A percentile compares a stretch with the other conserved stretches of the same genome.
phyloP scores from a whole-genome alignment of 176 grass and related monocot genomes.

The Saccharum officinarum region DNA sequence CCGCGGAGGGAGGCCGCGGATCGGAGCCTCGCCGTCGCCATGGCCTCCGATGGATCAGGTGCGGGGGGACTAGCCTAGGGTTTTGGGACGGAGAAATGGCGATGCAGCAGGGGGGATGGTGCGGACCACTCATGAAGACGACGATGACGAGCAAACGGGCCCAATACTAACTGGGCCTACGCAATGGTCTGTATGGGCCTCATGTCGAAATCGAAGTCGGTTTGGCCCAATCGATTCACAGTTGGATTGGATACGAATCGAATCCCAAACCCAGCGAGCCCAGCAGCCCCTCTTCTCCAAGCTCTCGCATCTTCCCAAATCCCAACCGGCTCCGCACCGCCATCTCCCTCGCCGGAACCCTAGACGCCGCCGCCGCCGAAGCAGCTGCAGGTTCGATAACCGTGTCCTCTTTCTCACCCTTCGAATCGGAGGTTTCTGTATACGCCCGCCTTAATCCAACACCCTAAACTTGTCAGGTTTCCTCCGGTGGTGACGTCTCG shows the following conservation, averaged over 20 bases:
- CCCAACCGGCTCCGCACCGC: conserved; percentile 15
- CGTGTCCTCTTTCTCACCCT: neutral
- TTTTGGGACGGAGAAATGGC: conserved; percentile 15
- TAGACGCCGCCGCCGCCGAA: conserved; percentile 20
- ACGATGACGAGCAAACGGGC: neutral
- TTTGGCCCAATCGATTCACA: neutral
- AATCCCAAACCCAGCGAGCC: neutral
- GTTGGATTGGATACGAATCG: neutral
- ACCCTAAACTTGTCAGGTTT: neutral
- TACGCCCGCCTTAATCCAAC: neutral
- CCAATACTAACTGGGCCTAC: neutral
- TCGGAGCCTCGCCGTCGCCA: conserved; percentile 49
- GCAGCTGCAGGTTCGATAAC: conserved; percentile 18
- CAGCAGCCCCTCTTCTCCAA: neutral
- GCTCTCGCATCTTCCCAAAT: neutral
- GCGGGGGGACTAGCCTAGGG: conserved; percentile 29
- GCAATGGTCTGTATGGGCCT: neutral
- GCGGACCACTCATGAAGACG: neutral
- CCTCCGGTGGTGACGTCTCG: neutral
- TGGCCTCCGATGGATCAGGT: conserved; percentile 20
- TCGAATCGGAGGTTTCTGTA: neutral
- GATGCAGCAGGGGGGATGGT: neutral
- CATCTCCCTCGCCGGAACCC: conserved; percentile 35
- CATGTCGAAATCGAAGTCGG: neutral
- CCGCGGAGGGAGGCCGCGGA: conserved; percentile 40